A percentile compares a stretch with the other conserved stretches of the same genome.
These are phyloP conservation scores for Ettlia oleoabundans DNA, from an alignment of 139 green algal species.

Conservation along the genomic window DNA sequence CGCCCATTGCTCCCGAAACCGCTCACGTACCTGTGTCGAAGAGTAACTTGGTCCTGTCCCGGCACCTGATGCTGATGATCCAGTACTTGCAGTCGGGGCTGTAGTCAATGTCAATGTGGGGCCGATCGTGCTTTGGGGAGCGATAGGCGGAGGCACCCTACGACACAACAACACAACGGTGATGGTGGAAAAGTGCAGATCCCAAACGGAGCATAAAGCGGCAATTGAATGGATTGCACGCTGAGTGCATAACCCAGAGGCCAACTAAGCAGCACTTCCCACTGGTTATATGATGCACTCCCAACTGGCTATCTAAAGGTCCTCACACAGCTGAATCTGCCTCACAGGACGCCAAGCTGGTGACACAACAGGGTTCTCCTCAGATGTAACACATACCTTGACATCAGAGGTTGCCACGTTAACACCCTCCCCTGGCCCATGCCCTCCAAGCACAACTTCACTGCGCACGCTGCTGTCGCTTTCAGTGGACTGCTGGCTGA, in stretches of 20 bases:
- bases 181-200: not conserved
- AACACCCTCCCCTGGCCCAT: not conserved
- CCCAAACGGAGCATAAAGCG: not conserved
- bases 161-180: not conserved
- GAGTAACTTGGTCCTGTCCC: constrained; percentile 91
- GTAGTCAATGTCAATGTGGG: constrained; percentile 73
- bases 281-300: too few relatives aligned
- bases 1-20: not conserved
- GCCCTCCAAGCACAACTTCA: not conserved
- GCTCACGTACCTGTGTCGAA: constrained; percentile 71
- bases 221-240: not conserved
- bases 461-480: constrained; percentile 14
- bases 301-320: too few relatives aligned
- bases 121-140: constrained; percentile 57
- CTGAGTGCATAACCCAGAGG: too few relatives aligned
- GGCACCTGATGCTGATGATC: constrained; percentile 85
- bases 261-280: too few relatives aligned
- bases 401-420: not conserved
- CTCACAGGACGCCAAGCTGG: too few relatives aligned
- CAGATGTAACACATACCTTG: not conserved
- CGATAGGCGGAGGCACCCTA: constrained; percentile 9
- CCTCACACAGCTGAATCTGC: too few relatives aligned
- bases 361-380: too few relatives aligned
- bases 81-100: constrained; percentile 78
- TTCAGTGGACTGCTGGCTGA: not conserved